Evolutionary conservation across 805 yeast genomes (phyloP).

Genomic region (Zygotorulaspora danielsina): DNA sequence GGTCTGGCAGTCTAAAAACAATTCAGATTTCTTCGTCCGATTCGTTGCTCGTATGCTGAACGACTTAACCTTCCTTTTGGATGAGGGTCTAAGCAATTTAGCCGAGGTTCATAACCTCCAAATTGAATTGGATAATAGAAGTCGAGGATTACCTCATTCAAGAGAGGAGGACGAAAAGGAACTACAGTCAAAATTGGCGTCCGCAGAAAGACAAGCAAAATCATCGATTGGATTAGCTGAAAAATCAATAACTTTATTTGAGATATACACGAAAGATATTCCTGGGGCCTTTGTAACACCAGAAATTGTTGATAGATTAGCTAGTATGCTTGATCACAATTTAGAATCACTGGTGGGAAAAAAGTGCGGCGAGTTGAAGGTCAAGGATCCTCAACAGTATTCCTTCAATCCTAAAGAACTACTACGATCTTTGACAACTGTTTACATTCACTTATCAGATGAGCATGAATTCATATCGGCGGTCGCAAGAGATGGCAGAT

Average conservation of each 20-base stretch:
- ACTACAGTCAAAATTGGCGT: conserved; percentile 48
- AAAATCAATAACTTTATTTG: conserved; percentile 74
- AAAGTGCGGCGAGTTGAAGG: conserved; percentile 82
- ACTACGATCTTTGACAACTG: conserved; percentile 63
- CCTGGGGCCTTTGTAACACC: conserved; percentile 81
- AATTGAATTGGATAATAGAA: conserved; percentile 53
- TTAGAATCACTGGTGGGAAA: conserved; percentile 93
- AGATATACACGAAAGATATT: conserved; percentile 76
- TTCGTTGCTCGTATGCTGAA: conserved; percentile 93
- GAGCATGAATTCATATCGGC: conserved; percentile 69
- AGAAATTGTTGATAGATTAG: conserved; percentile 89
- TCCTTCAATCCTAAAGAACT: conserved; percentile 75
- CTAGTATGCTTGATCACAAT: conserved; percentile 94
- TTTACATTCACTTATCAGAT: conserved; percentile 66
- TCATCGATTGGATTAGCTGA: conserved; percentile 79
- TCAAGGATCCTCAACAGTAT: conserved; percentile 75
- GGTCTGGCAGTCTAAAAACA: conserved; percentile 56
- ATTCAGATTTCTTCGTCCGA: conserved; percentile 81
- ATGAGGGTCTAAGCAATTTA: conserved; percentile 81
- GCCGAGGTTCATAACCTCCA: conserved; percentile 73
- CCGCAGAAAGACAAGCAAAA: conserved; percentile 71
- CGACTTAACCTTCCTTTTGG: conserved; percentile 86
- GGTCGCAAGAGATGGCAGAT: conserved; percentile 87
- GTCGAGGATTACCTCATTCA: conserved; percentile 32
- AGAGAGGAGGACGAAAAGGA: conserved; percentile 60